Conservation (phyloP, 495 filamentous ascomycete genomes). For the Aspergillus campestris region DNA sequence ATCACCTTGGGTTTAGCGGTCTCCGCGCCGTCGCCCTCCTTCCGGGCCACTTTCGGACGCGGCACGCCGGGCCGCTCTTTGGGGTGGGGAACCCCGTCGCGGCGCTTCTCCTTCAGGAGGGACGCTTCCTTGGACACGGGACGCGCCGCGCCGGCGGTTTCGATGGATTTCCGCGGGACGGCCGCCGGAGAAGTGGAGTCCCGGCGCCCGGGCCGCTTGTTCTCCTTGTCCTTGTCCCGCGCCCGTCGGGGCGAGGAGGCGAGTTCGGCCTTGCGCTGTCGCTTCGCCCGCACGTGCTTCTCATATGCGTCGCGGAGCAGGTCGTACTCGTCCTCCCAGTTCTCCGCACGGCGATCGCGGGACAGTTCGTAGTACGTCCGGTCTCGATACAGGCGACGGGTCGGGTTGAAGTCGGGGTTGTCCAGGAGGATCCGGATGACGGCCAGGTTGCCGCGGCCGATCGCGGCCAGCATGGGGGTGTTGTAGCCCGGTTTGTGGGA, state of each 20-base stretch:
- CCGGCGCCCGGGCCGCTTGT: slow-evolving; percentile 37
- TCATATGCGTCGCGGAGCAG: slow-evolving; percentile 75
- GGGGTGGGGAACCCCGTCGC: slow-evolving; percentile 14
- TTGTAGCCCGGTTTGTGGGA: slow-evolving; percentile 48
- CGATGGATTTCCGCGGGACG: slow-evolving; percentile 32
- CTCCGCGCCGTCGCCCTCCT: slow-evolving; percentile 15
- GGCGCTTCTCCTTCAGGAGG: slow-evolving; percentile 24
- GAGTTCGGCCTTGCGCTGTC: slow-evolving; percentile 27
- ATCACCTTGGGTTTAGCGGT: slow-evolving; percentile 19
- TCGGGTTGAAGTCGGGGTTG: slow-evolving; percentile 72
- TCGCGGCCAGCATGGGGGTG: slow-evolving; percentile 90
- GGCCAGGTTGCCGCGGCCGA: slow-evolving; percentile 79
- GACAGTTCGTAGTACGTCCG: slow-evolving; percentile 81
- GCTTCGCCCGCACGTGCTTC: slow-evolving; percentile 40
- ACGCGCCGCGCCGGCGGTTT: slow-evolving; percentile 28
- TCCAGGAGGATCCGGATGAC: slow-evolving; percentile 73
- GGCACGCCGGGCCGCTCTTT: slow-evolving; percentile 23
- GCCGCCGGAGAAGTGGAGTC: slow-evolving; percentile 43
- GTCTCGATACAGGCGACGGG: slow-evolving; percentile 54
- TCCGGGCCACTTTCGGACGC: slow-evolving; percentile 16
- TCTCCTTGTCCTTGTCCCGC: slow-evolving; percentile 48
- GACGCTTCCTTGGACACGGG: slow-evolving; percentile 19
- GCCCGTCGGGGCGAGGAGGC: slow-evolving; percentile 49
- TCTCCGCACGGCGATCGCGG: slow-evolving; percentile 67
- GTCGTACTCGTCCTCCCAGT: slow-evolving; percentile 85